Base-by-base conservation (phyloP, 208 protist species). In the Acanthamoeba lenticulata region DNA sequence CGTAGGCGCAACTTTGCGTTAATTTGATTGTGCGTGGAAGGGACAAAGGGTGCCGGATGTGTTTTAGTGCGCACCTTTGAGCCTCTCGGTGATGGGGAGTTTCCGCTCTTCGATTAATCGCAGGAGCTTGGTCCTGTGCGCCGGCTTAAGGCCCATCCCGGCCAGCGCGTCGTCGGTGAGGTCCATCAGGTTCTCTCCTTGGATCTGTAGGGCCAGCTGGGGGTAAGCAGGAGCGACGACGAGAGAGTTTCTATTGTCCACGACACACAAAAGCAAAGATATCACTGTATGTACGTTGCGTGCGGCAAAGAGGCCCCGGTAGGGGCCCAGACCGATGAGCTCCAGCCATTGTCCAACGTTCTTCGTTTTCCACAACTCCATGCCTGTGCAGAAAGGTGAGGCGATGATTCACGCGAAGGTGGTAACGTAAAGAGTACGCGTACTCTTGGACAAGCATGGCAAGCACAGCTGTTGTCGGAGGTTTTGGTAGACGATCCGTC, bases 401-500 rank as follows among this genome's bases (percentile, higher is more conserved):
- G 57, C n/a, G 57, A 34, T 2, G 34, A 15, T 65, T 17, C 9
- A 15, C 45, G 45, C 5, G 45, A 15, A 15, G 15, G 9, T 17
- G 9, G 45, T 52, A 15, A 5, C 45, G 15, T 5, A 52, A 15
- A 52, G 45, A 52, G 5, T 17, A 15, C 5, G 9, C 67, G 67
- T 79, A 57, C 77, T 57, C n/a, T 86, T 86, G 77, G 24, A 17
- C 0, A 86, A 32, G 42, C 44, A 86, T 38, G 77, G 49, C 44
- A 86, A 36, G 29, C 77, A 86, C 3, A 86, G 77, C 40, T 86
- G 77, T 29, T 57, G 77, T 27, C 45, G 40, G 7, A 86, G 77
- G n/a, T 44, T 40, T 19, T 57, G 9, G 9, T 19, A 32, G 9
- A 86, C 29, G 38, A 86, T 44, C 0, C 15, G 40, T 34, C 77